Evolutionary conservation across 345 rosid species (phyloP).

Genomic region (Fremontodendron californicum): DNA sequence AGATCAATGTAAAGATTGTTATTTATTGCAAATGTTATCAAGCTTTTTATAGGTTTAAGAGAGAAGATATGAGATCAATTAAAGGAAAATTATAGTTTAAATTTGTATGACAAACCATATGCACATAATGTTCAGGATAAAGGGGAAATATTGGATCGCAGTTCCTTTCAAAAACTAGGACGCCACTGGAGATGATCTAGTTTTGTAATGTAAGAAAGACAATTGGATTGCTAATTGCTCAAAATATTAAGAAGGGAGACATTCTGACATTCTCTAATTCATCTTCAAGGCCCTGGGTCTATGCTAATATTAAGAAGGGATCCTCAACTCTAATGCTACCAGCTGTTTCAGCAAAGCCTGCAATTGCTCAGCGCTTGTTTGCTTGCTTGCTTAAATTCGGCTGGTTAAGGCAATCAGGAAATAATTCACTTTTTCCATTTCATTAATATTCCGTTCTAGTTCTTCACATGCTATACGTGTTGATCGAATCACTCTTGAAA

Average conservation of each 20-base stretch:
- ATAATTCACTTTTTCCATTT: no score
- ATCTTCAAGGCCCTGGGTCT: neutral
- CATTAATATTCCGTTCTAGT: no score
- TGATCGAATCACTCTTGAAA: no score
- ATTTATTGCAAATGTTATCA: neutral
- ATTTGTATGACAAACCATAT: neutral
- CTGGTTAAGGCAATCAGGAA: no score
- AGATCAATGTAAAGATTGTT: neutral
- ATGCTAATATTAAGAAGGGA: neutral
- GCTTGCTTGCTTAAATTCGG: neutral
- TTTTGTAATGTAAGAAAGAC: neutral
- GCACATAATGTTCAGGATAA: neutral
- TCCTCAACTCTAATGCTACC: neutral
- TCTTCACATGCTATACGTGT: no score
- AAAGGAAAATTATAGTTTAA: neutral
- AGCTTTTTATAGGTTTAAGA: neutral
- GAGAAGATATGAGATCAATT: neutral
- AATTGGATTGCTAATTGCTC: neutral
- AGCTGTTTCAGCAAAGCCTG: no score
- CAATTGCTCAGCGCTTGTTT: neutral
- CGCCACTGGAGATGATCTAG: neutral
- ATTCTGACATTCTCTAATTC: neutral
- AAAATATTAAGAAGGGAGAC: no score
- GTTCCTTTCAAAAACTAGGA: neutral
- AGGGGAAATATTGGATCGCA: neutral